phyloP scores from a whole-genome alignment of 2,329 filamentous ascomycete genomes.

The Cladosporium sp. region DNA sequence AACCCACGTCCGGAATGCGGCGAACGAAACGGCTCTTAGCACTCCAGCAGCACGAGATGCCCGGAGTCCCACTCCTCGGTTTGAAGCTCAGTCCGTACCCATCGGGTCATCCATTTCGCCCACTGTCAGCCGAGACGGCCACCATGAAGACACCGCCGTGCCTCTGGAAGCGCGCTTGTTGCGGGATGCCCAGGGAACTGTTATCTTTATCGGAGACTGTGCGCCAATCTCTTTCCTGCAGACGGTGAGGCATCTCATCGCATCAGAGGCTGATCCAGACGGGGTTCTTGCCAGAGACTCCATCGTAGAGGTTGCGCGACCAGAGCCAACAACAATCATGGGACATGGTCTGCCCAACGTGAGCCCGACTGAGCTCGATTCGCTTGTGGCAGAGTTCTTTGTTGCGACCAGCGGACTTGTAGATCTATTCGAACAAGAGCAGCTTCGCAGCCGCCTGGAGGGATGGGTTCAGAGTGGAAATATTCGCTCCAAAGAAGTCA shows the following conservation, averaged over 20 bases:
- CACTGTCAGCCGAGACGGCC: slow-evolving; percentile 18
- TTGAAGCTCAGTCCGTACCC: slow-evolving; percentile 10
- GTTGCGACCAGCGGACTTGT: slow-evolving; percentile 46
- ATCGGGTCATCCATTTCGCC: slow-evolving; percentile 18
- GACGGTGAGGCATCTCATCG: slow-evolving; percentile 48
- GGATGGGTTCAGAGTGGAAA: slow-evolving; percentile 22
- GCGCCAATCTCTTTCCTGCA: slow-evolving; percentile 50
- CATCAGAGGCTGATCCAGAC: slow-evolving; percentile 40
- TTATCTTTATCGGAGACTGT: slow-evolving; percentile 52
- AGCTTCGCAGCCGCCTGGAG: slow-evolving; percentile 27
- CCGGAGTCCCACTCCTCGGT: background rate
- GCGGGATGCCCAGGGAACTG: slow-evolving; percentile 49
- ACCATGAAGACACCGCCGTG: slow-evolving; percentile 38
- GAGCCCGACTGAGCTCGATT: slow-evolving; percentile 36
- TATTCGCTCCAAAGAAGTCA: slow-evolving; percentile 32
- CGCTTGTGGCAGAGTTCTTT: slow-evolving; percentile 39
- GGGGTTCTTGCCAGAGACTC: slow-evolving; percentile 19
- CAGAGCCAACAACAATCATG: slow-evolving; percentile 19
- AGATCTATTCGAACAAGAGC: slow-evolving; percentile 43
- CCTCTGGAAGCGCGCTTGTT: slow-evolving; percentile 44
- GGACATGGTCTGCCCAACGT: slow-evolving; percentile 28
- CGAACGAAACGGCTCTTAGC: background rate
- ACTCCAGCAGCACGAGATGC: background rate
- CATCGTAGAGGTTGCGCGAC: slow-evolving; percentile 20
- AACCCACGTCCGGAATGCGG: background rate